These are phyloP conservation scores for Calonectria crousiana DNA, from an alignment of 2,329 filamentous ascomycete species.

Conservation along the genomic window DNA sequence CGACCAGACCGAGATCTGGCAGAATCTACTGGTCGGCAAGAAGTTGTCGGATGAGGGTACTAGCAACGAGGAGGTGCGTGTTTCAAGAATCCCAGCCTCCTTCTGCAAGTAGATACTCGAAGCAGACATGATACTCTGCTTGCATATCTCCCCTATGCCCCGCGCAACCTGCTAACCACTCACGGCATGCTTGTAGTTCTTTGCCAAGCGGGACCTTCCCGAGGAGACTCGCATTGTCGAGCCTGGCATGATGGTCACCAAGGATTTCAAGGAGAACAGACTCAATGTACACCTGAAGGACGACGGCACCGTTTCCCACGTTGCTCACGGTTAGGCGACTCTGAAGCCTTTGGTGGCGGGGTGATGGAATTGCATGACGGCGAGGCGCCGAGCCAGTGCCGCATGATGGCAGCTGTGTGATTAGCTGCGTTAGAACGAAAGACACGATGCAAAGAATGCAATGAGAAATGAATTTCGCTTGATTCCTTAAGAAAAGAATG, in stretches of 20 bases:
- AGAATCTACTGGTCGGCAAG: slow-evolving; percentile 74
- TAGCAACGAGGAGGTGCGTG: slow-evolving; percentile 65
- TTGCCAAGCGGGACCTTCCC: slow-evolving; percentile 71
- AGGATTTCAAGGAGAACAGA: slow-evolving; percentile 65
- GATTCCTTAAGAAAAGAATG: not conserved
- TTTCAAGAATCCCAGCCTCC: not conserved
- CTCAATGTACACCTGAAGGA: slow-evolving; percentile 72
- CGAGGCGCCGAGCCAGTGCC: not conserved
- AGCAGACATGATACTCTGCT: not conserved
- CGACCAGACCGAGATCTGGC: slow-evolving; percentile 68
- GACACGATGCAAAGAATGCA: slow-evolving; percentile 7
- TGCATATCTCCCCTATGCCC: not conserved
- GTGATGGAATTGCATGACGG: not conserved
- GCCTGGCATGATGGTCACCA: slow-evolving; percentile 69
- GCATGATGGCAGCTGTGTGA: slow-evolving; percentile 25
- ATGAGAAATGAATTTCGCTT: not conserved
- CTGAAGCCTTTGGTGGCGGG: not conserved
- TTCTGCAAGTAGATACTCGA: not conserved
- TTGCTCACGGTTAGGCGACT: slow-evolving; percentile 62
- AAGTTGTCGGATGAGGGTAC: slow-evolving; percentile 63
- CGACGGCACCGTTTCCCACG: slow-evolving; percentile 71
- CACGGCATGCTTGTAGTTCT: slow-evolving; percentile 57
- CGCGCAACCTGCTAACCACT: not conserved
- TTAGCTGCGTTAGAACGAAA: slow-evolving; percentile 15
- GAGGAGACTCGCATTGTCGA: slow-evolving; percentile 67